These are phyloP conservation scores for Aureobasidium sp. DNA, from an alignment of 2,329 filamentous ascomycete species.

Conservation along the genomic window DNA sequence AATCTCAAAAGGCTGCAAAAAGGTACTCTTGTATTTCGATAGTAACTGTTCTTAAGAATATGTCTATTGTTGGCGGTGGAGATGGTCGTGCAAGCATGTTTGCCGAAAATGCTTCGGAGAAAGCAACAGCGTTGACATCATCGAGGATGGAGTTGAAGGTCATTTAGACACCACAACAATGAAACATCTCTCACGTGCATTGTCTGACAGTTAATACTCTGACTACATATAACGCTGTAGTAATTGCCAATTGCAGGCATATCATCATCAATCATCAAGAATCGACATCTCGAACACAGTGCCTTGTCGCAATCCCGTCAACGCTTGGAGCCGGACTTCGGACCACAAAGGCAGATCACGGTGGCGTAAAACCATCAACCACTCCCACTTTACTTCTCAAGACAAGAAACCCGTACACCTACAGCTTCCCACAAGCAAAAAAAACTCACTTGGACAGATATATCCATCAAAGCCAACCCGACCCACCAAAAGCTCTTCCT, in stretches of 20 bases:
- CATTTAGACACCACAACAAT: too few relatives aligned
- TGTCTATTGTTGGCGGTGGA: background rate
- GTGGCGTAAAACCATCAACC: background rate
- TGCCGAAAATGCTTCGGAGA: background rate
- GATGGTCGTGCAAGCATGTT: background rate
- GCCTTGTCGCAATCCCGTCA: background rate
- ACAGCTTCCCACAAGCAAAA: background rate
- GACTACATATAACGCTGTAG: background rate
- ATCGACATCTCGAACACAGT: background rate
- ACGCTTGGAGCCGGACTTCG: slow-evolving; percentile 12
- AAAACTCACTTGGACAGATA: too few relatives aligned
- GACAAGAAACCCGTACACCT: background rate
- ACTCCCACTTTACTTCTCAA: background rate
- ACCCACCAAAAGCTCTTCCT: background rate
- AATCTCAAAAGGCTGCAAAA: too few relatives aligned
- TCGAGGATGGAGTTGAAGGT: background rate
- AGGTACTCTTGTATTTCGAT: too few relatives aligned
- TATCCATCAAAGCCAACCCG: background rate
- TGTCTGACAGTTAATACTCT: too few relatives aligned
- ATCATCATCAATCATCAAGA: background rate
- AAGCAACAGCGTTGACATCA: background rate
- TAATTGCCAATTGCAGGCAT: too few relatives aligned
- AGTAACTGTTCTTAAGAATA: too few relatives aligned
- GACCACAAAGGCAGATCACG: slow-evolving; percentile 6
- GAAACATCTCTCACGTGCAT: too few relatives aligned